Evolutionary conservation across 2,329 filamentous ascomycete species (phyloP).

Genomic region (Claviceps pusilla): DNA sequence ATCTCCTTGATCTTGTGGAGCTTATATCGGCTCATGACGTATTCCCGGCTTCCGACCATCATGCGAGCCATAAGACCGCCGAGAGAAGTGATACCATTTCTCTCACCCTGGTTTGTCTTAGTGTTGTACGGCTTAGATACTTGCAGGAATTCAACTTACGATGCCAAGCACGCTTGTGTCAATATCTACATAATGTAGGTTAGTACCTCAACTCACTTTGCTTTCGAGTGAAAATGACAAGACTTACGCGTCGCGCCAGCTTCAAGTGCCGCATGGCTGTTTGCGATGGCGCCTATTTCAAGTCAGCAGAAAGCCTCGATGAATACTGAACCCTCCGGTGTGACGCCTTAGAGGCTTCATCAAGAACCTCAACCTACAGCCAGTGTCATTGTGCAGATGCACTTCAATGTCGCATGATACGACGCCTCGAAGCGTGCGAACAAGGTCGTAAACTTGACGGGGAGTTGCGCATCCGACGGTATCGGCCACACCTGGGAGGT

Average conservation of each 20-base stretch:
- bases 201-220: background rate
- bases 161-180: slow-evolving; percentile 6
- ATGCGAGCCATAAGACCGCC: slow-evolving; percentile 21
- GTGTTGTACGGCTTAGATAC: no score
- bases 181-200: slow-evolving; percentile 1
- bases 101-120: slow-evolving; percentile 2
- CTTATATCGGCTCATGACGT: slow-evolving; percentile 42
- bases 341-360: background rate
- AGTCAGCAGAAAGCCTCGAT: background rate
- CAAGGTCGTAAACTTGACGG: slow-evolving; percentile 75
- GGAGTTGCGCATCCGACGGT: slow-evolving; percentile 81
- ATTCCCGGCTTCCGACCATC: slow-evolving; percentile 8
- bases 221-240: no score
- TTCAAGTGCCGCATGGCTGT: slow-evolving; percentile 74
- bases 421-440: slow-evolving; percentile 53
- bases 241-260: slow-evolving; percentile 56
- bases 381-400: slow-evolving; percentile 37
- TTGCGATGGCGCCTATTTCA: slow-evolving; percentile 58
- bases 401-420: slow-evolving; percentile 60
- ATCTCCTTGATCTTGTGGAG: slow-evolving; percentile 74
- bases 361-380: background rate
- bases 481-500: slow-evolving; percentile 52
- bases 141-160: background rate
- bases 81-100: slow-evolving; percentile 7
- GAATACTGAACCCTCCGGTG: background rate